These are phyloP conservation scores for Acer saccharum DNA, from an alignment of 345 rosid genomes.

Conservation along the genomic window DNA sequence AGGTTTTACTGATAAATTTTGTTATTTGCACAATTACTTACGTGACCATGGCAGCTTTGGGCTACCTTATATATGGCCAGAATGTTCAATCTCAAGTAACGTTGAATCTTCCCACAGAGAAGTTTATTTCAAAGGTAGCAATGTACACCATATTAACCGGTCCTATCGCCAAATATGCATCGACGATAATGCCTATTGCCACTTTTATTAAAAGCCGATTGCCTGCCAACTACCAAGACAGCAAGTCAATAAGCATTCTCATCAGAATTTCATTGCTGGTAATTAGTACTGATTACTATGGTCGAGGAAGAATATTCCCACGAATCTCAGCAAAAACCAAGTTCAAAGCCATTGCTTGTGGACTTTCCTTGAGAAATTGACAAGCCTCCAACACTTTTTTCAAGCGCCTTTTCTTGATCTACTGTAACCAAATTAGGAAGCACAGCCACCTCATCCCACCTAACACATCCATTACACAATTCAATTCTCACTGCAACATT, in stretches of 20 bases:
- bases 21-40: slow-evolving; percentile 36
- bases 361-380: too few relatives aligned
- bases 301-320: too few relatives aligned
- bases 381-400: too few relatives aligned
- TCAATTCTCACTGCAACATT: too few relatives aligned
- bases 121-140: slow-evolving; percentile 46
- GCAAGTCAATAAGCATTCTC: slow-evolving; percentile 26
- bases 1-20: slow-evolving; percentile 47
- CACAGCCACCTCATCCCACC: too few relatives aligned
- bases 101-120: slow-evolving; percentile 36
- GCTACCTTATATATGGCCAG: slow-evolving; percentile 42
- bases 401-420: too few relatives aligned
- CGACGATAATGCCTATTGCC: slow-evolving; percentile 40
- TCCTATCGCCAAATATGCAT: slow-evolving; percentile 49
- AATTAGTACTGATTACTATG: slow-evolving; percentile 19
- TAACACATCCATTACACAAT: too few relatives aligned
- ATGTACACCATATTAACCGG: slow-evolving; percentile 42
- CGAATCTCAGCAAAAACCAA: too few relatives aligned
- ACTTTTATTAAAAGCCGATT: slow-evolving; percentile 29
- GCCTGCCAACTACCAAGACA: slow-evolving; percentile 28
- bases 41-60: slow-evolving; percentile 42
- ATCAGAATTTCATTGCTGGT: slow-evolving; percentile 33
- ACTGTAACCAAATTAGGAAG: too few relatives aligned
- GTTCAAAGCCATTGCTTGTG: too few relatives aligned
- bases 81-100: slow-evolving; percentile 40